Conservation (phyloP, 768 basidiomycete species). For the Xanthoconium stramineum region DNA sequence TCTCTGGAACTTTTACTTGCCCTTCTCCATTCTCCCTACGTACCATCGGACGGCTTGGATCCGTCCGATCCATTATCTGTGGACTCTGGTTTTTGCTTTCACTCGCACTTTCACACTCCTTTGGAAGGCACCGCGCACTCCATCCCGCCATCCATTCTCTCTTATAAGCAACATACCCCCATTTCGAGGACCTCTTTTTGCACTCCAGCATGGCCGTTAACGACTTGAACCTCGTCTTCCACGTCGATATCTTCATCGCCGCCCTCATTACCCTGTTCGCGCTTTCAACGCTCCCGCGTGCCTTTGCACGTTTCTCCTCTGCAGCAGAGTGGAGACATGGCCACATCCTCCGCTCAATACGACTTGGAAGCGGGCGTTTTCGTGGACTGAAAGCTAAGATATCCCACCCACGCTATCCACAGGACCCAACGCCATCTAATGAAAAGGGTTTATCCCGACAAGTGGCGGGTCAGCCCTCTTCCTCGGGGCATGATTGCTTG, state of each 20-base stretch:
- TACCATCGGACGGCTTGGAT: conserved; percentile 8
- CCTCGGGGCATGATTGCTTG: conserved; percentile 17
- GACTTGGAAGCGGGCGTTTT: conserved; percentile 10
- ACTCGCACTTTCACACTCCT: conserved; percentile 12
- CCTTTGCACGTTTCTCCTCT: conserved; percentile 49
- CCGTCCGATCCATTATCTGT: conserved; percentile 1
- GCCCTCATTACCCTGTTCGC: conserved; percentile 40
- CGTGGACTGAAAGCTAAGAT: conserved; percentile 3
- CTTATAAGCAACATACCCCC: neutral
- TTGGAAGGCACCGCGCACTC: conserved; percentile 3
- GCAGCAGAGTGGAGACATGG: conserved; percentile 53
- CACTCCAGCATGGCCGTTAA: conserved; percentile 12
- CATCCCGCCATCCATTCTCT: neutral
- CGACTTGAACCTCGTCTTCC: conserved; percentile 26
- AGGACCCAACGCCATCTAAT: neutral
- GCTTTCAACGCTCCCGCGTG: conserved; percentile 48
- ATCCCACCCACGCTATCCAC: neutral
- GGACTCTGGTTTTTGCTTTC: neutral
- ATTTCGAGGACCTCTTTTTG: neutral
- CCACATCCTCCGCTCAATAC: conserved; percentile 41
- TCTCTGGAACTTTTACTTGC: neutral
- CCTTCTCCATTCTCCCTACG: neutral
- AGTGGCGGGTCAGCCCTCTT: conserved; percentile 10
- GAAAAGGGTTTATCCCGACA: conserved; percentile 14
- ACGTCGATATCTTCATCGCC: conserved; percentile 47